Evolutionary conservation across 768 basidiomycete genomes (phyloP).

Genomic region (Mycena capillaripes): DNA sequence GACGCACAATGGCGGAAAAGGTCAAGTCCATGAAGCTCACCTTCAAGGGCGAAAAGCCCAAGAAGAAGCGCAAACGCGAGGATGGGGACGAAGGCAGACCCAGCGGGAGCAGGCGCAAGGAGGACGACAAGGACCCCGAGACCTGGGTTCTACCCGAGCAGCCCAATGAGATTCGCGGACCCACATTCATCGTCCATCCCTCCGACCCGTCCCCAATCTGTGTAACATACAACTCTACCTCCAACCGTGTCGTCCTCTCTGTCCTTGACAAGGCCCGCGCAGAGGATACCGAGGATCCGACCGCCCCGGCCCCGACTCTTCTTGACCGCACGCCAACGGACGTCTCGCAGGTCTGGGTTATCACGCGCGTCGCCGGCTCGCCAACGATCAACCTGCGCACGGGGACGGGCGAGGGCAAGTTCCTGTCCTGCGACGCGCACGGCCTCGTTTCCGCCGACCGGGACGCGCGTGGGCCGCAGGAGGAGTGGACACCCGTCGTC

Average conservation of each 20-base stretch:
- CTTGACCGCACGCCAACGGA: conserved; percentile 83
- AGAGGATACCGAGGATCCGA: conserved; percentile 62
- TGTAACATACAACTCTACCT: conserved; percentile 83
- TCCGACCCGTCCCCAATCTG: conserved; percentile 84
- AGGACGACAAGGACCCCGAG: conserved; percentile 77
- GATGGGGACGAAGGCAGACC: conserved; percentile 64
- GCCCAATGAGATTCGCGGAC: conserved; percentile 83
- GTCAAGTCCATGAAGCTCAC: conserved; percentile 83
- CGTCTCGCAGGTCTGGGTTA: conserved; percentile 93
- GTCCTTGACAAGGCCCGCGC: conserved; percentile 63
- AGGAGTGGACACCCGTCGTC: conserved; percentile 92
- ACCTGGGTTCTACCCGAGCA: conserved; percentile 85
- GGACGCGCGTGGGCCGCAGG: conserved; percentile 93
- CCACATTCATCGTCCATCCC: conserved; percentile 89
- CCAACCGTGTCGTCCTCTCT: conserved; percentile 78
- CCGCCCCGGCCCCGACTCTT: conserved; percentile 57
- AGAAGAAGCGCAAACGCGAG: conserved; percentile 85
- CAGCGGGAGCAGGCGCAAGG: conserved; percentile 56
- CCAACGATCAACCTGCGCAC: conserved; percentile 89
- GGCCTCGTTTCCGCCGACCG: conserved; percentile 88
- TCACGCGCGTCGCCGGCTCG: conserved; percentile 87
- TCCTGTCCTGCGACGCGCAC: conserved; percentile 88
- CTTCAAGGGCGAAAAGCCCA: conserved; percentile 90
- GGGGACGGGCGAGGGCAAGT: conserved; percentile 91
- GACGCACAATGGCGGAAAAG: conserved; percentile 44